Evolutionary conservation across 2,329 filamentous ascomycete species (phyloP), one percentile per base, ranked within the genome.

Genomic region (Laburnicola sp.): DNA sequence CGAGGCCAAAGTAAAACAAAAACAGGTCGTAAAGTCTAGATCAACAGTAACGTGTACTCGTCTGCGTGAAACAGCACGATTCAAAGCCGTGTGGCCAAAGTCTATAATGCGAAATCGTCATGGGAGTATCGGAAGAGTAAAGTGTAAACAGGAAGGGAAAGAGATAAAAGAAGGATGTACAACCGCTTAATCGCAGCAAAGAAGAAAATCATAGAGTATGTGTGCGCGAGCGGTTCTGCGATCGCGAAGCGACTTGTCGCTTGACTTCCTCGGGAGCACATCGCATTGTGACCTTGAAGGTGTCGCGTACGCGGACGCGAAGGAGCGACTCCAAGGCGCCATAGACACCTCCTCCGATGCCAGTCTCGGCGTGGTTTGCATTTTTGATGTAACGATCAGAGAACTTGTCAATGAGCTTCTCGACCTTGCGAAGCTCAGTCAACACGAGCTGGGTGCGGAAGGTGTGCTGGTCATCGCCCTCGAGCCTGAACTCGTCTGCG

Each of bases 401-500:
- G 54, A 72, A 72, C 57, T 64, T 67, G 52, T 72, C 67, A 38
- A 72, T 70, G 47, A 72, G 63, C 60, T 72, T 71, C 54, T 72
- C 70, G 1, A 72, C 64, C 38, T 65, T 70, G 48, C 64, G 60
- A 8, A 72, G 60, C 56, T 72, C 69, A 22, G 57, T 58, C 6
- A 72, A 61, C 4, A 72, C 60, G 4, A 68, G 60, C 38, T 70
- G 68, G 0, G 67, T 70, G 4, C 66, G 60, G 46, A 68, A 62
- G 1, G 63, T 63, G 28, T 66, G 58, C 32, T 71, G 68, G 9
- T 65, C 62, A 41, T 71, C 69, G 26, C 57, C 49, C 34, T 66
- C 59, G 10, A 63, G 52, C 25, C 53, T 57, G 50, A 64, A 68
- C 9, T 63, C 54, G 35, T 60, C 59, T 1, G 63, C 48, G 0